These are phyloP conservation scores for Fomitopsis betulina DNA, from an alignment of 1,284 basidiomycete genomes.

Conservation along the genomic window DNA sequence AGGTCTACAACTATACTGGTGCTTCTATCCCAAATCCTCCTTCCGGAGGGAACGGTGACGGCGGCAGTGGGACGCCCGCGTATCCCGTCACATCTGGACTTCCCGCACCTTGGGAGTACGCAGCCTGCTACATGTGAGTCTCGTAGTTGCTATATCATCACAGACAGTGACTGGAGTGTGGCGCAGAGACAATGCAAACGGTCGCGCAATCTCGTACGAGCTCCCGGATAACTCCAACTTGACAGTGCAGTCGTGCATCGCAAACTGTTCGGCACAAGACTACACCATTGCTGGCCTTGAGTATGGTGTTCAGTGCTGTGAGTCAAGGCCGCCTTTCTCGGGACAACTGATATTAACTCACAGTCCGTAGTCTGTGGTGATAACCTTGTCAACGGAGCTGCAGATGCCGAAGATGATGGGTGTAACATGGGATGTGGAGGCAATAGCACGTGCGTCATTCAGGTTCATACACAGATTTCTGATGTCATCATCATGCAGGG, in stretches of 20 bases:
- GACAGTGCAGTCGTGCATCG: constrained; percentile 37
- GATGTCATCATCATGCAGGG: constrained; percentile 31
- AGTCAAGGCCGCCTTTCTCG: background rate
- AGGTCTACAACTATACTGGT: constrained; percentile 64
- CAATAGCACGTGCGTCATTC: constrained; percentile 51
- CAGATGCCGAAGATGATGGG: constrained; percentile 38
- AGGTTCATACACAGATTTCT: background rate
- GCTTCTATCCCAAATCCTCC: constrained; percentile 43
- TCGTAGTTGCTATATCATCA: background rate
- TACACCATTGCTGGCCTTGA: constrained; percentile 42
- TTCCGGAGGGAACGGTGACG: constrained; percentile 30
- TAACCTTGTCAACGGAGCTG: constrained; percentile 53
- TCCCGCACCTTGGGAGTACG: constrained; percentile 44
- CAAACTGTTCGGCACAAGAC: constrained; percentile 28
- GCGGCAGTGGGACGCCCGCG: constrained; percentile 35
- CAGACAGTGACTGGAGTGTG: background rate
- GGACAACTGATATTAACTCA: background rate
- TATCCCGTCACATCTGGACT: constrained; percentile 46
- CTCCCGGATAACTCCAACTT: constrained; percentile 29
- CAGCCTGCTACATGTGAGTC: constrained; percentile 55
- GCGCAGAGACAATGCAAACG: constrained; percentile 33
- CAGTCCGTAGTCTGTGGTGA: constrained; percentile 51
- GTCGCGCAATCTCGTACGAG: constrained; percentile 31
- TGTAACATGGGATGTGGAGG: constrained; percentile 70
- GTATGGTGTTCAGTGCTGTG: constrained; percentile 45